Base-by-base conservation (phyloP, 2,329 filamentous ascomycete species). In the Diplodia corticola region DNA sequence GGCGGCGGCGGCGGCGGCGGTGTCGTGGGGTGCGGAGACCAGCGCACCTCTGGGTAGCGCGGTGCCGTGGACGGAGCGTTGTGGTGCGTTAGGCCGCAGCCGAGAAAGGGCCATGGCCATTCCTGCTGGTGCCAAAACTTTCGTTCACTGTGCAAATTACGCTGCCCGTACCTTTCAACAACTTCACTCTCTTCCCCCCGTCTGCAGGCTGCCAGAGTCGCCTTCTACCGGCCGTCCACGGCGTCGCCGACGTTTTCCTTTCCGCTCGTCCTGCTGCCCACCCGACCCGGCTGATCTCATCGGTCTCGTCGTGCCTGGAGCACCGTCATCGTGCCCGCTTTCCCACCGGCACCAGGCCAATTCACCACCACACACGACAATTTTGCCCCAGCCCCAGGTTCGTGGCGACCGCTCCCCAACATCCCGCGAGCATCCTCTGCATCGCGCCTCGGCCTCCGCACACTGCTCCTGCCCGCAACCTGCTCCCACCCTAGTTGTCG, bases 271-370 rank as follows among this genome's bases (percentile, higher is more conserved):
- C 46, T 65, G 53, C 64, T 60, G 53, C 64, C 59, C 53, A 65
- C 54, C 54, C 53, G 33, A 46, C 53, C 44, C 64, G 40, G 64
- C 54, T 59, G 44, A 59, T 59, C 64, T 59, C 46, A 48, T 65
- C 50, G 63, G 59, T 26, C 24, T 15, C 12, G 61, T 65, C 63
- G 63, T 57, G 63, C 63, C 51, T 65, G 53, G 50, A 65, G 63
- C 63, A 65, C 64, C 64, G 53, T 65, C 64, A 65, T 59, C 64
- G 64, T 59, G 64, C 64, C 64, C 60, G 48, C 49, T 63, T 28
- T 35, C 57, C 51, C 49, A 17, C 51, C 63, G 22, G 63, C 44
- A 57, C 63, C 35, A 46, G 48, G 51, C 51, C 63, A 65, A 65
- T 65, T 65, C 51, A 57, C 37, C 63, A 65, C 63, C 63, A 35